Evolutionary conservation across 2,329 filamentous ascomycete species (phyloP), one percentile per base, ranked within the genome.

Genomic region (Cylindrodendrum hubeiense): DNA sequence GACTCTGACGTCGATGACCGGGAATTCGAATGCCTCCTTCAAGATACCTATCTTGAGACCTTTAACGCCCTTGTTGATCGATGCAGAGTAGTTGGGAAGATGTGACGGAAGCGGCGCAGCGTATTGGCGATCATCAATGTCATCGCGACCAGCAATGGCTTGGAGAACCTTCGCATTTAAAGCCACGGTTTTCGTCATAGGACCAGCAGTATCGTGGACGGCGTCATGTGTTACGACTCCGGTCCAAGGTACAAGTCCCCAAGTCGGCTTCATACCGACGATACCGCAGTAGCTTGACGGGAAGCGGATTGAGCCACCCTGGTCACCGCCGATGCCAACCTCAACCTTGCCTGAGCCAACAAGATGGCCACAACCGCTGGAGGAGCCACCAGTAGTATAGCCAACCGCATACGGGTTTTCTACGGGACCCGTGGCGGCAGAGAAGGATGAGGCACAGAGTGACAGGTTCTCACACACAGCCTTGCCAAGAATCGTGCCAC

Each of bases 371-470:
- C 47, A 52, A 15, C 56, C 56, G 13, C 46, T 52, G 10, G 33
- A 43, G 34, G 33, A 43, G 4, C 56, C 56, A 10, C 56, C 56
- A 21, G 46, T 28, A 28, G 46, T 52, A 17, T 60, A 60, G 5
- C 56, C 56, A 3, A n/a, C 26, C 9, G 56, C 56, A n/a, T 46
- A 60, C 19, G 56, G 56, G 17, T 60, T 60, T 34, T 60, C 47
- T 22, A 60, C 56, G 34, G 51, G 56, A 10, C 56, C 56, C 3
- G 56, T 60, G 3, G 30, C 47, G 3, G 56, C 39, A 2, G 56
- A 52, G 6, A 22, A 43, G 13, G 33, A 43, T 7, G 37, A 30
- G 5, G 46, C 56, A 19, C 30, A 41, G 37, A 30, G 47, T 3
- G 46, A 60, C 46, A 52, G 30, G 17, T 60, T 60, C 39, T 60